Base-by-base conservation (phyloP, 106 monocot species). In the Narthecium ossifragum region DNA sequence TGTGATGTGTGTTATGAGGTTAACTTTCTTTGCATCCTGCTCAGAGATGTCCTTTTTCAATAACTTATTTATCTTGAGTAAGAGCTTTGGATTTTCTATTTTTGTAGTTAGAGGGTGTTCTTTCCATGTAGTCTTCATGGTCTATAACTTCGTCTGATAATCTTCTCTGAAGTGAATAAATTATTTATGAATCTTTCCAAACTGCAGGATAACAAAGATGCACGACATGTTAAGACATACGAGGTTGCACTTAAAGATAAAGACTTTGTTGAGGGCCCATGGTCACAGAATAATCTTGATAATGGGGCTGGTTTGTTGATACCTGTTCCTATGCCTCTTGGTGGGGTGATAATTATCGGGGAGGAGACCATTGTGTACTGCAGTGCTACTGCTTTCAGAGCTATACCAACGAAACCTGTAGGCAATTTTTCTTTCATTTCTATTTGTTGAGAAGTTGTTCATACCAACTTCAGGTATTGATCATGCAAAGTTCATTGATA, bases 341-440 rank as follows among this genome's bases (percentile, higher is more conserved):
- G 96, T 65, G 96, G 96, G 68, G 96, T 98, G 56, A 83, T 98
- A 45, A 98, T 98, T 51, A 87, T 98, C 59, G 96, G 96, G n/a
- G 96, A 98, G 74, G 96, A 98, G 73, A 90, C 90, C 11, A 84
- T 90, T 22, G 96, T 98, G 5, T 98, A 98, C 59, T 90, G 86
- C 62, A 90, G 73, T 72, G 86, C 76, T 53, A 72, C 60, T 71
- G 56, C 77, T 39, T 98, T 90, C 68, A 98, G 84, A 75, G 96
- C 90, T 62, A 86, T 98, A 45, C 96, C 96, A 53, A 86, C 65
- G 22, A 87, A 71, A 87, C 81, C 83, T 2, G 96, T 98, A 75
- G 32, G 50, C 18, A 21, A 6, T 3, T 18, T 49, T 53, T 48
- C 32, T 14, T 13, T 69, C 23, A 15, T 37, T 12, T 55, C 25